phyloP scores from a whole-genome alignment of 148 eudicot species.

The Cornus controversa region DNA sequence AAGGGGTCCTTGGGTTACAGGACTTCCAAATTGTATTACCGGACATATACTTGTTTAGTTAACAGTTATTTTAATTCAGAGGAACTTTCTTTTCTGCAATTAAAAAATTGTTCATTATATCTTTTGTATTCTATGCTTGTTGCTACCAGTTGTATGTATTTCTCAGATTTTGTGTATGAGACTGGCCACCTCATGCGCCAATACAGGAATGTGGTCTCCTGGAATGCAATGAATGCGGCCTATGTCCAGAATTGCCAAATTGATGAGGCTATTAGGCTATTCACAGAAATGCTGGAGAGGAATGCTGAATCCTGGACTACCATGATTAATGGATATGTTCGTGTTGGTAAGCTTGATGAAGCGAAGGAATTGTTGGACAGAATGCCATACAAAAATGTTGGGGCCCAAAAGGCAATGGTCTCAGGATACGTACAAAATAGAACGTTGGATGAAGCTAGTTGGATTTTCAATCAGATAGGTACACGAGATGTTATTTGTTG shows the following conservation, averaged over 20 bases:
- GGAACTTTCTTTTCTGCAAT: too few relatives aligned
- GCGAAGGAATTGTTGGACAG: conserved; percentile 18
- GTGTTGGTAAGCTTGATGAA: conserved; percentile 17
- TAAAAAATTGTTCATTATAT: too few relatives aligned
- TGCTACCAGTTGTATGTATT: too few relatives aligned
- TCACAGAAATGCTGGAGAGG: conserved; percentile 45
- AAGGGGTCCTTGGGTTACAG: too few relatives aligned
- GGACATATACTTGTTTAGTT: too few relatives aligned
- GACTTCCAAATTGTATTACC: too few relatives aligned
- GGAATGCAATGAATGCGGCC: conserved; percentile 27
- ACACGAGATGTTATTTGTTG: conserved; percentile 41
- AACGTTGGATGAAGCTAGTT: conserved; percentile 34
- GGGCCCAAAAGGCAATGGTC: conserved; percentile 41
- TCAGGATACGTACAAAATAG: conserved; percentile 40
- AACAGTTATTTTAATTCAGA: too few relatives aligned
- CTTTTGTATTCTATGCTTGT: too few relatives aligned
- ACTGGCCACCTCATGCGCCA: too few relatives aligned
- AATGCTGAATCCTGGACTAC: conserved; percentile 54
- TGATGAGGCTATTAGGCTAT: conserved; percentile 39
- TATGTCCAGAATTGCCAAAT: conserved; percentile 17
- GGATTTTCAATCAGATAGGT: conserved; percentile 37
- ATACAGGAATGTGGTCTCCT: conserved; percentile 41
- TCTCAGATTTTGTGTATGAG: too few relatives aligned
- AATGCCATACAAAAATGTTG: conserved; percentile 17
- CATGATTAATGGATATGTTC: conserved; percentile 27